A percentile compares a stretch with the other conserved stretches of the same genome.
Evolutionary conservation across 495 filamentous ascomycete genomes (phyloP).

Genomic region (Podospora fimiseda): DNA sequence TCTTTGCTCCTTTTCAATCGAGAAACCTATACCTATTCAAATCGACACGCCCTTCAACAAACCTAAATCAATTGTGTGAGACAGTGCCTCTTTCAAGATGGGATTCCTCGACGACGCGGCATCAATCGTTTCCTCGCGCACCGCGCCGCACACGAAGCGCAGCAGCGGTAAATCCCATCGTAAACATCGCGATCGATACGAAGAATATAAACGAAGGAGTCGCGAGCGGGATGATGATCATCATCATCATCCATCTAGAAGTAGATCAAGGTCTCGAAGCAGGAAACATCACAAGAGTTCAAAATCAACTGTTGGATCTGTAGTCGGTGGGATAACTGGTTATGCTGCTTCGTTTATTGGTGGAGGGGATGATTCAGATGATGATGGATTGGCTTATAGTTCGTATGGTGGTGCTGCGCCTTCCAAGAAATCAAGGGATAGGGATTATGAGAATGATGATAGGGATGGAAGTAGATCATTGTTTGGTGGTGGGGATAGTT

Average conservation of each 20-base stretch:
- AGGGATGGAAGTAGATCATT: not conserved
- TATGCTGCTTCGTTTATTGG: constrained; percentile 32
- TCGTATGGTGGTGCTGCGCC: too few species aligned
- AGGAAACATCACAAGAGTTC: too few species aligned
- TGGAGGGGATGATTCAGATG: constrained; percentile 24
- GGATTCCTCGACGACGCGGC: not conserved
- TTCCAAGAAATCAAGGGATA: too few species aligned
- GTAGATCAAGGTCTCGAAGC: too few species aligned
- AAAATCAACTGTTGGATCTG: not conserved
- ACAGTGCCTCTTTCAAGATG: constrained; percentile 3
- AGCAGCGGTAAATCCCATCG: not conserved
- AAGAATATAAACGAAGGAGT: too few species aligned
- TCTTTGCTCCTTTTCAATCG: too few species aligned
- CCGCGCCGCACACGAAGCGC: not conserved
- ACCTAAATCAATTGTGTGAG: constrained; percentile 21
- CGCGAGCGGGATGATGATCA: constrained; percentile 77
- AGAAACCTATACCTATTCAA: constrained; percentile 6
- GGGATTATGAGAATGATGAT: too few species aligned
- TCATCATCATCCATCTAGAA: constrained; percentile 74
- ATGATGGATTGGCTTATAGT: not conserved
- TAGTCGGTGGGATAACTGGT: constrained; percentile 1
- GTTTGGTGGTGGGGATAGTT: not conserved
- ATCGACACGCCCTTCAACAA: constrained; percentile 28
- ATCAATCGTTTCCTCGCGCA: not conserved
- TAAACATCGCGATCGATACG: too few species aligned